A percentile compares a stretch with the other conserved stretches of the same genome.
Evolutionary conservation across 139 green algal species (phyloP).

Genomic region (Mychonastes homosphaera): DNA sequence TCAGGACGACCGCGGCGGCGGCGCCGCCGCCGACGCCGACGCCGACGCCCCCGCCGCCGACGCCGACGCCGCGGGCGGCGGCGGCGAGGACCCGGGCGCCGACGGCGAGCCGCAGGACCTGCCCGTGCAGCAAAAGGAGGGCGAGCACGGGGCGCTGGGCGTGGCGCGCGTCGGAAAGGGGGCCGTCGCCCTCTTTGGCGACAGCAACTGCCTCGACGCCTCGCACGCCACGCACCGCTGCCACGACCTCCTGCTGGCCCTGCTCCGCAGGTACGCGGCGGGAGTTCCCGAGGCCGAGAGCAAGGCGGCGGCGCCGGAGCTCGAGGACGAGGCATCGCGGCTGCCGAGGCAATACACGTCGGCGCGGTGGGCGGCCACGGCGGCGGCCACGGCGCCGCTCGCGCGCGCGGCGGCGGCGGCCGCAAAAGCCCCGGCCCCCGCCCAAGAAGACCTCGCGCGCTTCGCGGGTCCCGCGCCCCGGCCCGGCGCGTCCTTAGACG

Average conservation of each 20-base stretch:
- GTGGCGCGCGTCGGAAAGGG: constrained; percentile 38
- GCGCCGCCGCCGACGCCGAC: not conserved
- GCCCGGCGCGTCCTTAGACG: too few species aligned
- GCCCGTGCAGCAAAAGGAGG: constrained; percentile 2
- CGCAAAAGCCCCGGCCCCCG: too few species aligned
- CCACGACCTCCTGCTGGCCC: constrained; percentile 44
- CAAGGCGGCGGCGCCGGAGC: too few species aligned
- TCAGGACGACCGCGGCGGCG: not conserved
- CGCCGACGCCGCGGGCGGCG: constrained; percentile 5
- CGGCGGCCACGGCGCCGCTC: too few species aligned
- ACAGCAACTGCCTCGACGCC: constrained; percentile 91
- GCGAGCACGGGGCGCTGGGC: constrained; percentile 33
- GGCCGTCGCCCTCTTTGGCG: constrained; percentile 61
- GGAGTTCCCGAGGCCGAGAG: too few species aligned
- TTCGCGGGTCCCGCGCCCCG: too few species aligned
- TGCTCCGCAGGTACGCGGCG: too few species aligned
- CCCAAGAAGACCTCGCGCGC: too few species aligned
- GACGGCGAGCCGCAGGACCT: not conserved
- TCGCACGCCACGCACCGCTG: constrained; percentile 53
- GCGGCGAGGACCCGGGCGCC: not conserved
- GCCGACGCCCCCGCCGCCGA: constrained; percentile 23
- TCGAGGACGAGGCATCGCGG: too few species aligned
- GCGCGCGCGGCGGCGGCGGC: too few species aligned
- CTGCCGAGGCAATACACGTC: too few species aligned
- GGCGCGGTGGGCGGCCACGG: too few species aligned